Base-by-base conservation (phyloP, 495 filamentous ascomycete genomes). In the Aspergillus avenaceus region DNA sequence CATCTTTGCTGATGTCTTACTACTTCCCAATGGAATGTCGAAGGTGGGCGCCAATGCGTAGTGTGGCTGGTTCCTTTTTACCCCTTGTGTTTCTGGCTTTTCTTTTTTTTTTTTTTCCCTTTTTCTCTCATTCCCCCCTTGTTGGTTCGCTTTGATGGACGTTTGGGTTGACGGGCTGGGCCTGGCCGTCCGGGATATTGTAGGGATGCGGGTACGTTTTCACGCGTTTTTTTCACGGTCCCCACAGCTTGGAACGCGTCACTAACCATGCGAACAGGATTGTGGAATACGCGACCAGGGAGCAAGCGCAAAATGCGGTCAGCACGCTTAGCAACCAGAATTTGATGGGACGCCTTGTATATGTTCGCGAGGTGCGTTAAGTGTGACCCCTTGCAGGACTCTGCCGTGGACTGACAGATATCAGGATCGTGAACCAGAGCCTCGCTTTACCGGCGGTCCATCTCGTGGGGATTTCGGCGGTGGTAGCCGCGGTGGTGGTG, bases 21-120 rank as follows among this genome's bases (percentile, higher is more conserved):
- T 96, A 73, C 91, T 98, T 90, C 95, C 95, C 67, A 98, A 98
- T 84, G 93, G 93, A 90, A 98, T 98, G 93, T 97, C 92, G 88
- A 98, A 98, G 95, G 93, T 97, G 90, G 90, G 90, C 88, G 84
- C 83, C 84, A 88, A 90, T 82, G 82, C 84, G 82, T 91, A 84
- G 82, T 83, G 82, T 84, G 88, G 83, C 83, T 90, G 86, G 84
- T 81, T 84, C 57, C 62, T 62, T 70, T 66, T 61, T 53, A 58
- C 38, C 51, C 61, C 45, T 57, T 38, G 34, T 38, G 34, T 38
- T 38, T 21, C 34, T 38, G 34, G 34, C 34, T 12, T 76, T 83
- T 75, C 74, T 74, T 76, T 80, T 79, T 76, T 80, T 77, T 78
- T 76, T 72, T 76, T 79, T 78, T 83, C 36, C 25, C 69, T 66